These are phyloP conservation scores for Euphrasia arctica DNA, from an alignment of 305 asterid species.

Conservation along the genomic window DNA sequence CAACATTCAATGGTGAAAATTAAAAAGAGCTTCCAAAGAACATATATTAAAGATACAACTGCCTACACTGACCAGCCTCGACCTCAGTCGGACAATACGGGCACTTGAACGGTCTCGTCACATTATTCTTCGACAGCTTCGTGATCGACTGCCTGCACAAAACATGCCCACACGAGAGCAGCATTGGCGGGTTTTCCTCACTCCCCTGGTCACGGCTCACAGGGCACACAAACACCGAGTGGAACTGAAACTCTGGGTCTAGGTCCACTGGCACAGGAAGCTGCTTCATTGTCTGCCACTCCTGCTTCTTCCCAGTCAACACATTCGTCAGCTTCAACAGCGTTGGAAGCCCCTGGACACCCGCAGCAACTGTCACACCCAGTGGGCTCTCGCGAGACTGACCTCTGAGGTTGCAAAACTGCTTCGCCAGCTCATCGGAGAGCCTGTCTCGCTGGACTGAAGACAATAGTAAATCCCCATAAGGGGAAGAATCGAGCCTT, in stretches of 20 bases:
- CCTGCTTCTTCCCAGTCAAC: slow-evolving; percentile 75
- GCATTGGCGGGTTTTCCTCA: slow-evolving; percentile 91
- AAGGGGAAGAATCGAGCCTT: slow-evolving; percentile 78
- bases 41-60: slow-evolving; percentile 53
- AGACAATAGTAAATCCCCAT: slow-evolving; percentile 54
- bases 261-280: slow-evolving; percentile 83
- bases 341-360: slow-evolving; percentile 81
- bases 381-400: slow-evolving; percentile 75
- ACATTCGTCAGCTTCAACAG: slow-evolving; percentile 81
- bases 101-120: slow-evolving; percentile 81
- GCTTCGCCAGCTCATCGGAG: slow-evolving; percentile 61
- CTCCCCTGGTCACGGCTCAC: slow-evolving; percentile 90
- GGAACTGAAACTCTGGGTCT: slow-evolving; percentile 87
- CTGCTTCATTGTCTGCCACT: slow-evolving; percentile 92
- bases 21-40: slow-evolving; percentile 17
- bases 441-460: slow-evolving; percentile 66
- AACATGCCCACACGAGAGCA: slow-evolving; percentile 85
- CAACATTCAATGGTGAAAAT: too few species aligned
- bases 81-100: slow-evolving; percentile 93
- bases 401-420: slow-evolving; percentile 78
- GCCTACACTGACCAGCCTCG: slow-evolving; percentile 84
- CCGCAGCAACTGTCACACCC: slow-evolving; percentile 76
- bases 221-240: slow-evolving; percentile 82
- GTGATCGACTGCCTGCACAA: slow-evolving; percentile 88
- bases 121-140: slow-evolving; percentile 73